phyloP scores from a whole-genome alignment of 352 stramenopile species.

The Phytophthora sansomeana region DNA sequence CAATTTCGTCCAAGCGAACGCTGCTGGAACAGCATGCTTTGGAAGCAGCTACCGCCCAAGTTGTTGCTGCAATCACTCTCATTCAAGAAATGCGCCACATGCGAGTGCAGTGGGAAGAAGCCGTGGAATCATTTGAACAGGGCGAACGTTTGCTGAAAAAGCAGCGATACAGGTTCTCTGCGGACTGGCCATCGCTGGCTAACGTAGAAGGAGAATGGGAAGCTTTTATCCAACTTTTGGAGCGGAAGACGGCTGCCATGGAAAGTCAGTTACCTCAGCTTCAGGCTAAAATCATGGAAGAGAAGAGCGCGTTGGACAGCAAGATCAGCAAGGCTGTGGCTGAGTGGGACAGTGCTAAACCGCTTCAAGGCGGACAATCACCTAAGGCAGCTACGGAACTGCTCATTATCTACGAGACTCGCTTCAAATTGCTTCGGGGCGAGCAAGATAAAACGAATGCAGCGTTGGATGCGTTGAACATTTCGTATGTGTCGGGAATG shows the following conservation, averaged over 20 bases:
- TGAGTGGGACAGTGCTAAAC: constrained; percentile 87
- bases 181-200: constrained; percentile 97
- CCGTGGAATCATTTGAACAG: constrained; percentile 91
- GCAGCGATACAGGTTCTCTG: constrained; percentile 95
- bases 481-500: constrained; percentile 62
- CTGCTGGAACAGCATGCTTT: constrained; percentile 96
- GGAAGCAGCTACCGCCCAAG: constrained; percentile 96
- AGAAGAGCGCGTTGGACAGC: constrained; percentile 92
- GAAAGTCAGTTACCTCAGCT: constrained; percentile 97
- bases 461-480: constrained; percentile 96
- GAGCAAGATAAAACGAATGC: constrained; percentile 96
- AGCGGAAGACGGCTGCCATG: constrained; percentile 93
- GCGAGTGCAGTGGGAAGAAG: constrained; percentile 71
- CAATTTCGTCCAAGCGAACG: constrained; percentile 84
- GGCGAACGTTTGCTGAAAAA: constrained; percentile 97
- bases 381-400: constrained; percentile 80
- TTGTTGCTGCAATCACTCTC: constrained; percentile 94
- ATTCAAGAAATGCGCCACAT: constrained; percentile 90
- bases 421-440: constrained; percentile 82
- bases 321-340: constrained; percentile 80
- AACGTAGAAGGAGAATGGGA: constrained; percentile 97
- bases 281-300: constrained; percentile 97
- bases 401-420: constrained; percentile 87
- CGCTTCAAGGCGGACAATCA: constrained; percentile 73
- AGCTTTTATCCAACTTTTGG: constrained; percentile 92